phyloP scores from a whole-genome alignment of 495 filamentous ascomycete genomes.

The Neurospora sp. region DNA sequence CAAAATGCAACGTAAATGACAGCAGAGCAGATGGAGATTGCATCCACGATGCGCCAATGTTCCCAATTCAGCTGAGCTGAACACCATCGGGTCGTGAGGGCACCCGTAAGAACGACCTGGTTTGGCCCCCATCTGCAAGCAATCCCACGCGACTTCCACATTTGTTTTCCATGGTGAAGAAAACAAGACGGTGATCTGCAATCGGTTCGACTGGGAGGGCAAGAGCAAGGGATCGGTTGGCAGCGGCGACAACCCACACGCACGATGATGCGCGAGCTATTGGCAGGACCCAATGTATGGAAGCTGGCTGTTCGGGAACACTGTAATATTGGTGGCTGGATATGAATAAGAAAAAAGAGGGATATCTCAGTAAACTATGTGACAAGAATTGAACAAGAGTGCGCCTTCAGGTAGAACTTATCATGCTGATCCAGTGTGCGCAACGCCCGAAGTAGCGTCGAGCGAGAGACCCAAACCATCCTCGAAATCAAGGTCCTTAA shows the following conservation, averaged over 20 bases:
- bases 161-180: neutral
- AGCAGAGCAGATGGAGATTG: neutral
- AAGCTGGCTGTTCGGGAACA: neutral
- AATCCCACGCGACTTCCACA: neutral
- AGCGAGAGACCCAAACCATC: slow-evolving; percentile 1
- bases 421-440: neutral
- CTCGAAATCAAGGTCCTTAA: slow-evolving; percentile 50
- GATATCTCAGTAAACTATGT: neutral
- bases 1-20: neutral
- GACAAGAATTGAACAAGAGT: neutral
- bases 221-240: neutral
- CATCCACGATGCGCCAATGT: neutral
- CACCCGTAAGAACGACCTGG: neutral
- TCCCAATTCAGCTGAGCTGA: neutral
- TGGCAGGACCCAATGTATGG: neutral
- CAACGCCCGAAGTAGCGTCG: neutral
- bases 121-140: neutral
- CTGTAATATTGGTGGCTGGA: neutral
- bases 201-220: neutral
- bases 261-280: neutral
- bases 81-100: neutral
- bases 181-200: neutral
- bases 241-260: neutral
- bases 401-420: neutral
- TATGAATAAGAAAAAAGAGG: neutral